A percentile compares a stretch with the other conserved stretches of the same genome.
Evolutionary conservation across 164 flowering plant genomes (phyloP).

Genomic region (Nymphaea colorata): DNA sequence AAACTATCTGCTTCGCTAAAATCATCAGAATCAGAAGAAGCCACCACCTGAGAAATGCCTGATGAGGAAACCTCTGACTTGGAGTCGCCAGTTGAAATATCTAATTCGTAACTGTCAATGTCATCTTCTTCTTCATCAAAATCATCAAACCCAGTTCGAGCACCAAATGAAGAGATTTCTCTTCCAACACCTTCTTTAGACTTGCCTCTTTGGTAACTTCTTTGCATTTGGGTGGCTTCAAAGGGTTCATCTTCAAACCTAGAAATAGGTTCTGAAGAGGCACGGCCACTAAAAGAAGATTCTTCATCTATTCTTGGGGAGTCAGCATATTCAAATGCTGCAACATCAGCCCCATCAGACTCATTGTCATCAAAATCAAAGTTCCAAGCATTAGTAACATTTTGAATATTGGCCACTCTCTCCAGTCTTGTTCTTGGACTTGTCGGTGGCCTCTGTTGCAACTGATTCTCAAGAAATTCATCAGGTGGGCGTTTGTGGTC

Average conservation of each 20-base stretch:
- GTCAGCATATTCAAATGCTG: slow-evolving; percentile 96
- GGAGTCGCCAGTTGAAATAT: slow-evolving; percentile 19
- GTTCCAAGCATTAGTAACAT: slow-evolving; percentile 81
- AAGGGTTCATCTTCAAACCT: slow-evolving; percentile 21
- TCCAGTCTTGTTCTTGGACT: slow-evolving; percentile 32
- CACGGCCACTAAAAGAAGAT: slow-evolving; percentile 18
- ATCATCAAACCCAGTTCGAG: slow-evolving; percentile 70
- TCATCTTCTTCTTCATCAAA: slow-evolving; percentile 84
- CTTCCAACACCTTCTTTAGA: slow-evolving; percentile 18
- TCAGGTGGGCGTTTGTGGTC: slow-evolving; percentile 93
- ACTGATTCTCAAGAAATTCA: slow-evolving; percentile 43
- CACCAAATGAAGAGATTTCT: slow-evolving; percentile 4
- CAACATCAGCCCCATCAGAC: slow-evolving; percentile 99
- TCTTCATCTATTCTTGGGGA: slow-evolving; percentile 34
- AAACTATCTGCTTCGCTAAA: slow-evolving; percentile 10
- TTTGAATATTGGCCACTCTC: slow-evolving; percentile 27
- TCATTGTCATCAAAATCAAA: slow-evolving; percentile 94
- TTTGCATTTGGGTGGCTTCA: slow-evolving; percentile 13
- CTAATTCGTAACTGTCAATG: slow-evolving; percentile 74
- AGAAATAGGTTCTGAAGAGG: slow-evolving; percentile 15
- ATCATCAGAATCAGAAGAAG: slow-evolving; percentile 41
- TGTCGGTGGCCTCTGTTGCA: slow-evolving; percentile 28
- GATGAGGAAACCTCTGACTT: slow-evolving; percentile 18
- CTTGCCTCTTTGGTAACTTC: slow-evolving; percentile 16
- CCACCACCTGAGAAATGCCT: slow-evolving; percentile 35